Evolutionary conservation across 805 yeast species (phyloP).

Genomic region (Yueomyces sinensis): DNA sequence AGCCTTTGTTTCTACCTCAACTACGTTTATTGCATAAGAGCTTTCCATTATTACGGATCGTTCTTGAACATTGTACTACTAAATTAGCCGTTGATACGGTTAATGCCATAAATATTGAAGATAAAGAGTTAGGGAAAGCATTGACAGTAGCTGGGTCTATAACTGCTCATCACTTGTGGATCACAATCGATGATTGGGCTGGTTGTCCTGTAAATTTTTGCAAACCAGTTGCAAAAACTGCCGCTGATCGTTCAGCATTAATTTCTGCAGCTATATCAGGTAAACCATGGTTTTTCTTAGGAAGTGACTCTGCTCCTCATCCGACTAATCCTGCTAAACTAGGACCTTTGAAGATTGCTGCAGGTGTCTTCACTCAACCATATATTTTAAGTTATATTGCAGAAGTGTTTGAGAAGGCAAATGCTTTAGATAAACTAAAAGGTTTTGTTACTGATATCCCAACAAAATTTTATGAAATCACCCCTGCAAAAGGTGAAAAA

Average conservation of each 20-base stretch:
- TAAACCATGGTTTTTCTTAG: conserved; percentile 85
- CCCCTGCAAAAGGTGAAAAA: neutral
- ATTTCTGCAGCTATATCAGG: conserved; percentile 86
- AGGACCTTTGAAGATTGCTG: conserved; percentile 59
- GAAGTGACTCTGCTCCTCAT: conserved; percentile 98
- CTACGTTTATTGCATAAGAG: conserved; percentile 60
- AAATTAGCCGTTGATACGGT: conserved; percentile 75
- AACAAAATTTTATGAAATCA: conserved; percentile 46
- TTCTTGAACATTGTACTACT: conserved; percentile 92
- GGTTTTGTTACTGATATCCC: conserved; percentile 72
- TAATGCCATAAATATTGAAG: conserved; percentile 42
- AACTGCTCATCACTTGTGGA: conserved; percentile 86
- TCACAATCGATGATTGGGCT: conserved; percentile 92
- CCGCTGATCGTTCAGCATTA: conserved; percentile 68
- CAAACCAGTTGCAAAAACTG: conserved; percentile 94
- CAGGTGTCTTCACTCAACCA: conserved; percentile 94
- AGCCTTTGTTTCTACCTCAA: conserved; percentile 84
- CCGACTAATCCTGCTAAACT: conserved; percentile 62
- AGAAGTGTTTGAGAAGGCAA: conserved; percentile 60
- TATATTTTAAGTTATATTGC: conserved; percentile 76
- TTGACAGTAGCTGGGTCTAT: conserved; percentile 76
- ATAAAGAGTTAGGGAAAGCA: conserved; percentile 53
- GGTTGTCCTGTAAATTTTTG: conserved; percentile 92
- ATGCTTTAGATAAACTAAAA: conserved; percentile 50
- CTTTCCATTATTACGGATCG: conserved; percentile 77